A percentile compares a stretch with the other conserved stretches of the same genome.
phyloP scores from a whole-genome alignment of 495 filamentous ascomycete genomes.

The Talaromyces thailandensis region DNA sequence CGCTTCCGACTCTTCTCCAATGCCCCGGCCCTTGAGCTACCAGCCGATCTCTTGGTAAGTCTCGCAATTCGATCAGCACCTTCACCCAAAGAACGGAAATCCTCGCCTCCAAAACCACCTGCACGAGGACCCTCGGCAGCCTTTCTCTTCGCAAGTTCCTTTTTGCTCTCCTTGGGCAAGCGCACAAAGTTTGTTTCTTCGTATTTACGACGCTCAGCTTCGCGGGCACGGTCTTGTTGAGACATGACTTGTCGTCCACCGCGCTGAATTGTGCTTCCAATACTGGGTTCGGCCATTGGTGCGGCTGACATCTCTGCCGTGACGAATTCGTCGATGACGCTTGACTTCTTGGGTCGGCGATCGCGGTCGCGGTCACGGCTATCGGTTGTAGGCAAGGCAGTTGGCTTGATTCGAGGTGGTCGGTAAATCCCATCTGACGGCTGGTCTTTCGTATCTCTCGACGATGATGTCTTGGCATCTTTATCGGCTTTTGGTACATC shows the following conservation, averaged over 20 bases:
- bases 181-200: conserved; percentile 84
- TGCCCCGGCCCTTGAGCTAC: conserved; percentile 36
- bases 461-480: conserved; percentile 11
- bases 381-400: conserved; percentile 50
- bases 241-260: conserved; percentile 68
- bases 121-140: conserved; percentile 39
- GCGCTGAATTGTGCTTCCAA: conserved; percentile 69
- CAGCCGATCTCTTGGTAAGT: conserved; percentile 50
- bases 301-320: conserved; percentile 67
- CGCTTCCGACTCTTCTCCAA: conserved; percentile 79
- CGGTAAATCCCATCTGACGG: conserved; percentile 59
- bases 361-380: conserved; percentile 50
- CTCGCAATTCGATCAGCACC: conserved; percentile 69
- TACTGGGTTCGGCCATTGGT: conserved; percentile 69
- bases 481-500: conserved; percentile 16
- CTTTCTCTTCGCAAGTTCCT: conserved; percentile 44
- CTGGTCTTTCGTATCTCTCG: conserved; percentile 11
- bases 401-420: conserved; percentile 76
- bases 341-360: conserved; percentile 50
- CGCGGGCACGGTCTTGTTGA: conserved; percentile 55
- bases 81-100: conserved; percentile 69
- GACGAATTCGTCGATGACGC: conserved; percentile 80
- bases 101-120: conserved; percentile 69
- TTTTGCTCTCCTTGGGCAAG: conserved; percentile 73
- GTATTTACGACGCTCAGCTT: conserved; percentile 65